Evolutionary conservation across 768 basidiomycete genomes (phyloP).

Genomic region (Wakefieldia striispora): DNA sequence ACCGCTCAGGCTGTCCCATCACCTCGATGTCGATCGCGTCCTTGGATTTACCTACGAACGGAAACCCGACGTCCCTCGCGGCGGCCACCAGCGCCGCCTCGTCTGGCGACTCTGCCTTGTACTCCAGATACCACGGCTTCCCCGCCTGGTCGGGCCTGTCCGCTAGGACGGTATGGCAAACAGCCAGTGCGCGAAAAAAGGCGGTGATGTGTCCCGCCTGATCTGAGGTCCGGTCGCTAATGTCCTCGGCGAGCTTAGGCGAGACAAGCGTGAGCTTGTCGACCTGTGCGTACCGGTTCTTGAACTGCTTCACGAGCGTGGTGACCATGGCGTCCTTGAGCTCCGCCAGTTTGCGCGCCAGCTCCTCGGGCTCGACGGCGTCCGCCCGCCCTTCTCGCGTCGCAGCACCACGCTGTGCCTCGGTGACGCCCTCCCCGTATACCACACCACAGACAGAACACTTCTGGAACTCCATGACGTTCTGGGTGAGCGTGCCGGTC

Average conservation of each 20-base stretch:
- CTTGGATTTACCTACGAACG: constrained; percentile 76
- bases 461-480: constrained; percentile 98
- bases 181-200: constrained; percentile 93
- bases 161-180: constrained; percentile 90
- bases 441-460: constrained; percentile 81
- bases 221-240: constrained; percentile 55
- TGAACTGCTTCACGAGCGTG: constrained; percentile 74
- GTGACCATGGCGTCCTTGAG: constrained; percentile 77
- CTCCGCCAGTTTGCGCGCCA: constrained; percentile 57
- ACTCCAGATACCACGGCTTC: constrained; percentile 66
- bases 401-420: constrained; percentile 91
- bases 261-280: constrained; percentile 87
- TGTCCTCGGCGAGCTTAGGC: constrained; percentile 77
- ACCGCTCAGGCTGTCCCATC: constrained; percentile 83
- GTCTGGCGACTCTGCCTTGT: constrained; percentile 96
- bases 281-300: constrained; percentile 80
- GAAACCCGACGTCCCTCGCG: constrained; percentile 91
- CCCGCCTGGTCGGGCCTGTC: constrained; percentile 65
- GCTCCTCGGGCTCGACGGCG: constrained; percentile 64
- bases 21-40: constrained; percentile 86
- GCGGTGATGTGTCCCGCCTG: constrained; percentile 69
- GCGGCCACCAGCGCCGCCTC: constrained; percentile 93
- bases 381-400: constrained; percentile 75
- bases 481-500: constrained; percentile 96
- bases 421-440: constrained; percentile 94